Percentiles rank a stretch among this genome's conserved stretches.
Evolutionary conservation across 2,329 filamentous ascomycete species (phyloP).

Genomic region (Alternaria panax): DNA sequence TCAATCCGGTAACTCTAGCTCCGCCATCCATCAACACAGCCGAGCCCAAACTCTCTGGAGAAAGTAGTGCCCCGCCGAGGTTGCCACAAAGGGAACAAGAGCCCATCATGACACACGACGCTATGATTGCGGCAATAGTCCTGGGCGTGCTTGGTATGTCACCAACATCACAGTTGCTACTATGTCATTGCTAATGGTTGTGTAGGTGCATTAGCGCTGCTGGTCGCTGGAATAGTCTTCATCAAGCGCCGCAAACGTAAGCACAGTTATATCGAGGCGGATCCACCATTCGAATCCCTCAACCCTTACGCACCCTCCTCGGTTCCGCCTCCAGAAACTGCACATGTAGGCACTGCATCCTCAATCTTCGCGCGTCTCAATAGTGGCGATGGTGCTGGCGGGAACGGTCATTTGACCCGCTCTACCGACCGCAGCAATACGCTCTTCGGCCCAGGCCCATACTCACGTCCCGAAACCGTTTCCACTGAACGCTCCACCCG

Average conservation of each 20-base stretch:
- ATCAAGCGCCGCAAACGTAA: slow-evolving; percentile 35
- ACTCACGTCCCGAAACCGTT: slow-evolving; percentile 44
- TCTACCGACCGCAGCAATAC: slow-evolving; percentile 34
- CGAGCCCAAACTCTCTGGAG: not conserved
- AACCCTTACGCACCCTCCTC: slow-evolving; percentile 33
- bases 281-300: slow-evolving; percentile 37
- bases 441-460: slow-evolving; percentile 37
- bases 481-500: slow-evolving; percentile 32
- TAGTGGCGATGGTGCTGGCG: slow-evolving; percentile 1
- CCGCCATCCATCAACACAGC: slow-evolving; percentile 3
- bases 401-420: slow-evolving; percentile 28
- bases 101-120: slow-evolving; percentile 36
- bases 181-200: not conserved
- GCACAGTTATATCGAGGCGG: slow-evolving; percentile 20
- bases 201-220: slow-evolving; percentile 38
- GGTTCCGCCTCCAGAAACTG: slow-evolving; percentile 31
- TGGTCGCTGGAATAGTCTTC: slow-evolving; percentile 32
- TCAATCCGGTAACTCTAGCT: not conserved
- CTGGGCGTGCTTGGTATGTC: slow-evolving; percentile 40
- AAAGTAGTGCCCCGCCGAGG: not conserved
- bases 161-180: not conserved
- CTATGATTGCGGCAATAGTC: slow-evolving; percentile 43
- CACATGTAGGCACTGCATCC: slow-evolving; percentile 23
- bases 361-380: slow-evolving; percentile 21
- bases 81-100: slow-evolving; percentile 8